phyloP scores from a whole-genome alignment of 2,329 filamentous ascomycete genomes.

The Fusarium nodosum region DNA sequence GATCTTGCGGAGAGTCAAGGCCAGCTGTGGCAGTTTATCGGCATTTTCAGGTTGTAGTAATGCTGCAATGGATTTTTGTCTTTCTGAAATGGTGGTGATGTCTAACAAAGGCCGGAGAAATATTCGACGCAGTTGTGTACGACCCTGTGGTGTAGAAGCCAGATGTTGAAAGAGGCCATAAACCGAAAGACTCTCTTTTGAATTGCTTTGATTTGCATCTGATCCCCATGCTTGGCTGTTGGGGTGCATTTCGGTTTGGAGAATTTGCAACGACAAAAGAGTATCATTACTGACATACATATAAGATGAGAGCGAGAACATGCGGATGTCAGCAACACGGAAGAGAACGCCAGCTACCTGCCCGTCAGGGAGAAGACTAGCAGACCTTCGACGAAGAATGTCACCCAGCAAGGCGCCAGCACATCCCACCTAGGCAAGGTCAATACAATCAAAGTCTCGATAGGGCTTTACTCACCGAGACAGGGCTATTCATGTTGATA shows the following conservation, averaged over 20 bases:
- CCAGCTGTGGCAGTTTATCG: slow-evolving; percentile 66
- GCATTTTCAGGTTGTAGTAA: slow-evolving; percentile 78
- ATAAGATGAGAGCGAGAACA: slow-evolving; percentile 75
- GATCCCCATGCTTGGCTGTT: slow-evolving; percentile 80
- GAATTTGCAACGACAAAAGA: slow-evolving; percentile 84
- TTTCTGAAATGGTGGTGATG: slow-evolving; percentile 74
- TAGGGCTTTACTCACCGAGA: slow-evolving; percentile 66
- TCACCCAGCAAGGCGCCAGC: slow-evolving; percentile 88
- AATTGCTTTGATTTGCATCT: slow-evolving; percentile 61
- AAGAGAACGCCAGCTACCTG: slow-evolving; percentile 65
- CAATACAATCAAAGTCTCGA: slow-evolving; percentile 1
- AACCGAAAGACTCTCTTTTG: slow-evolving; percentile 85
- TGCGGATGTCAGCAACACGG: slow-evolving; percentile 74
- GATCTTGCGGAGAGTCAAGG: slow-evolving; percentile 74
- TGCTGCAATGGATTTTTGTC: slow-evolving; percentile 76
- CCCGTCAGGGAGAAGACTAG: slow-evolving; percentile 73
- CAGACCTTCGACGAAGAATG: slow-evolving; percentile 72
- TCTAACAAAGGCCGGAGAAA: slow-evolving; percentile 85
- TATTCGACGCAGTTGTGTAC: slow-evolving; percentile 77
- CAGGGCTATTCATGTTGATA: slow-evolving; percentile 79
- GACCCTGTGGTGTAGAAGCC: slow-evolving; percentile 84
- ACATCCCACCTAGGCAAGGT: slow-evolving; percentile 75
- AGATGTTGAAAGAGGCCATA: slow-evolving; percentile 85
- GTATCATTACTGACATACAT: slow-evolving; percentile 89
- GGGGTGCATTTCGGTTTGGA: slow-evolving; percentile 85